Evolutionary conservation across 2,329 filamentous ascomycete genomes (phyloP), one percentile per base, ranked within the genome.

Genomic region (Harringtonia aguacate): DNA sequence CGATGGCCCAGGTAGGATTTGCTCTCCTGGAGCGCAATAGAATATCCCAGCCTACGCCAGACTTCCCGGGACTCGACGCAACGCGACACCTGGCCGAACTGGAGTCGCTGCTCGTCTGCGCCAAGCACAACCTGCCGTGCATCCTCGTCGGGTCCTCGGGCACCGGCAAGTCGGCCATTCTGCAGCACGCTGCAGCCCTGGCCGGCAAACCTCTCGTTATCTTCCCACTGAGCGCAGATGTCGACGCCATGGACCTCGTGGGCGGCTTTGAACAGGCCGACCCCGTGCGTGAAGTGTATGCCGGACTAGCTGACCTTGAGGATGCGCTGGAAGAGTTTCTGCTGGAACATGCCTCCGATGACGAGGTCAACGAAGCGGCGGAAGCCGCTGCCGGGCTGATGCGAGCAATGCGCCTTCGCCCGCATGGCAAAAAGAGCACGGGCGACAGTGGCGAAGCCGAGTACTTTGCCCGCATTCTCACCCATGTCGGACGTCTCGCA

Each of bases 241-340:
- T 95, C 36, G 92, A 98, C 60, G 89, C 90, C 1, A 95, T 95
- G 80, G 92, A 98, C 62, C 77, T 98, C 45, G 86, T 98, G 45
- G 92, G 92, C 56, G 92, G 92, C 0, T 98, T 95, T 57, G 92
- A 98, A 60, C 92, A 98, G 62, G 81, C 86, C 17, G 92, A 98
- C 58, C 79, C 86, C 20, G 72, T 84, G 41, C 75, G 90, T 44
- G 77, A 84, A 48, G 68, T 86, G 5, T 80, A 83, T 43, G 67
- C 69, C n/a, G 69, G 77, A 50, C 57, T 82, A 8, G 60, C 67
- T 22, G 55, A 56, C 24, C 51, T 69, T 3, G 49, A 50, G 22
- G 54, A 55, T 13, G 56, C 61, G 13, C 58, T 79, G 17, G 73
- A 77, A 44, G 56, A 58, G 4, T 70, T 68, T 17, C 61, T 74